Evolutionary conservation across 805 yeast genomes (phyloP).

Genomic region (Torulaspora franciscae): DNA sequence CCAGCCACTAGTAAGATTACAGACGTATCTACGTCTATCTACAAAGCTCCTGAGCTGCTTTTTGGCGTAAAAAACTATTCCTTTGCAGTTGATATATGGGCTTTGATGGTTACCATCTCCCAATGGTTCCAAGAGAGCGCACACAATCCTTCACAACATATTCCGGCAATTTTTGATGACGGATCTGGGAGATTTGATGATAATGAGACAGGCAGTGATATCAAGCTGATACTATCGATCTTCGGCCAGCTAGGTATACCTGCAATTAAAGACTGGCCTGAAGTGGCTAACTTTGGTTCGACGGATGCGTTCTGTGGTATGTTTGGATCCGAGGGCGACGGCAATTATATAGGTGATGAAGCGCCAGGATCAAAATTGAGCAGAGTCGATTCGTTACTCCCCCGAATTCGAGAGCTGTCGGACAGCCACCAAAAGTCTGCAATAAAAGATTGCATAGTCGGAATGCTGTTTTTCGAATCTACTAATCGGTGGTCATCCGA

Average conservation of each 20-base stretch:
- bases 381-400: conserved; percentile 18
- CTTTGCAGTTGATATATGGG: conserved; percentile 65
- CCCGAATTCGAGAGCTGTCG: conserved; percentile 19
- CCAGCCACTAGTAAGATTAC: conserved; percentile 33
- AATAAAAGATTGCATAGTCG: conserved; percentile 37
- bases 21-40: conserved; percentile 62
- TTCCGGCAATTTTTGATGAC: conserved; percentile 31
- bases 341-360: conserved; percentile 19
- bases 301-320: conserved; percentile 32
- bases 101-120: conserved; percentile 56
- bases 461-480: conserved; percentile 45
- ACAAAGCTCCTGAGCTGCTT: conserved; percentile 72
- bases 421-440: conserved; percentile 8
- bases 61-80: conserved; percentile 55
- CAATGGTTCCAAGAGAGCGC: conserved; percentile 42
- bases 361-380: conserved; percentile 9
- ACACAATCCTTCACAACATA: conserved; percentile 7
- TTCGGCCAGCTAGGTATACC: conserved; percentile 64
- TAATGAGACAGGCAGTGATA: conserved; percentile 45
- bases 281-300: conserved; percentile 31
- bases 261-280: conserved; percentile 39
- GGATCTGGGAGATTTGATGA: conserved; percentile 19
- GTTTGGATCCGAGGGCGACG: conserved; percentile 32
- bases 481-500: conserved; percentile 34
- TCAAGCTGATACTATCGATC: conserved; percentile 53